Conservation (phyloP, 345 rosid genomes). For the Cardamine resedifolia region DNA sequence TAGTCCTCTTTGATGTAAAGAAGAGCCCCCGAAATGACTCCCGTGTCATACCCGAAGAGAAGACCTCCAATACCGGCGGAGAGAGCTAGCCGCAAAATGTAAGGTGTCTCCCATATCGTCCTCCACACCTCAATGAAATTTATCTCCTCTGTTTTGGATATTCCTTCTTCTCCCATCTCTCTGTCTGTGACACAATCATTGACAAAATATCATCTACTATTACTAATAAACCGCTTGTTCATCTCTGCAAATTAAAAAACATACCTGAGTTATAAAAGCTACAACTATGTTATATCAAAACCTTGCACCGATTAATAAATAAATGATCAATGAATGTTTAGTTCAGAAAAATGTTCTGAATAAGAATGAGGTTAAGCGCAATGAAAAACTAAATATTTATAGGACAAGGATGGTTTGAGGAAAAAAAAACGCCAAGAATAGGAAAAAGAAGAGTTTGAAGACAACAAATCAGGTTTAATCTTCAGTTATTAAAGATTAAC, state of each 20-base stretch:
- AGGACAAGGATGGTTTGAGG: not conserved
- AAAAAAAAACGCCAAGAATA: not conserved
- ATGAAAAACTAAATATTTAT: not conserved
- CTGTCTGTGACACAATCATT: not conserved
- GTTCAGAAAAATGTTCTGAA: not conserved
- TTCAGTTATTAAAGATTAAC: not conserved
- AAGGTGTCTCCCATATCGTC: conserved; percentile 65
- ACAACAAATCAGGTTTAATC: not conserved
- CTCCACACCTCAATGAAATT: conserved; percentile 71
- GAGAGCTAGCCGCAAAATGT: conserved; percentile 75
- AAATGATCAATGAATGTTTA: not conserved
- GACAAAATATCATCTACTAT: not conserved
- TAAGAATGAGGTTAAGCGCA: not conserved
- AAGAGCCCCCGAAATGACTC: conserved; percentile 89
- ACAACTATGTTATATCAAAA: not conserved
- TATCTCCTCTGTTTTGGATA: conserved; percentile 49
- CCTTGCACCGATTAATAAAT: not conserved
- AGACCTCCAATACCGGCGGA: conserved; percentile 93
- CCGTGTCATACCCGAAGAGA: conserved; percentile 92
- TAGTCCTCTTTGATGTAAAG: conserved; percentile 80
- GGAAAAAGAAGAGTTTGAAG: not conserved
- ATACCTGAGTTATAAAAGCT: not conserved
- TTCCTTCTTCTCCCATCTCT: conserved; percentile 65
- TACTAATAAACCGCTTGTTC: not conserved
- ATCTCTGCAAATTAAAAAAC: not conserved